Percentiles rank a stretch among this genome's conserved stretches.
These are phyloP conservation scores for Asclepias syriaca DNA, from an alignment of 257 asterid species.

Conservation along the genomic window DNA sequence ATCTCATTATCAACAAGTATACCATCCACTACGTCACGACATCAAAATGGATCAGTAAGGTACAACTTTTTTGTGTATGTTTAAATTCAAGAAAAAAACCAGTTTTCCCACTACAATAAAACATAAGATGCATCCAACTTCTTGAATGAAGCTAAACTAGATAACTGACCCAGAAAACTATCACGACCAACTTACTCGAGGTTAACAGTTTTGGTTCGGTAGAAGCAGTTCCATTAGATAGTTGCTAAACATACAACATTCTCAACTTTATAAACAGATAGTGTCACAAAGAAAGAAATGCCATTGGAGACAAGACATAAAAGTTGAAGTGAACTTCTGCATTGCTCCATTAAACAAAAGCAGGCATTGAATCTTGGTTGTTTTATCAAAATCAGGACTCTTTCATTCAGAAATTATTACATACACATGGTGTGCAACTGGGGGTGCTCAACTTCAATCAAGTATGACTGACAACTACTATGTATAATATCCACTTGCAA, in stretches of 20 bases:
- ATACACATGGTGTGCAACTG: background rate
- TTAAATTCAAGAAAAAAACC: background rate
- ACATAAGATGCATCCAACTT: background rate
- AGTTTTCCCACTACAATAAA: background rate
- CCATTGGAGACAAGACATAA: background rate
- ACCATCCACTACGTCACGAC: conserved; percentile 25
- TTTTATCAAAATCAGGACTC: background rate
- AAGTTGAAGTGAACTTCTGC: background rate
- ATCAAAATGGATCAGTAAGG: conserved; percentile 14
- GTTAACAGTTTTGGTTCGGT: background rate
- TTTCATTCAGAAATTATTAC: conserved; percentile 1
- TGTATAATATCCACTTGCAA: background rate
- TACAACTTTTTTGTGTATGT: background rate
- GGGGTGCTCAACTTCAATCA: background rate
- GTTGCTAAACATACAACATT: background rate
- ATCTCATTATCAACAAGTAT: conserved; percentile 13
- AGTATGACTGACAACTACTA: background rate
- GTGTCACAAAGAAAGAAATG: background rate
- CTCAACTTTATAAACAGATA: background rate
- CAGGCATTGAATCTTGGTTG: background rate
- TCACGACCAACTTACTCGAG: background rate
- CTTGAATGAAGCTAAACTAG: background rate
- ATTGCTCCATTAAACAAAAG: background rate
- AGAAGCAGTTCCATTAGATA: background rate
- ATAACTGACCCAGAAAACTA: background rate